Evolutionary conservation across 805 yeast species (phyloP), one percentile per base, ranked within the genome.

Genomic region (Saccharomycopsis microspora): DNA sequence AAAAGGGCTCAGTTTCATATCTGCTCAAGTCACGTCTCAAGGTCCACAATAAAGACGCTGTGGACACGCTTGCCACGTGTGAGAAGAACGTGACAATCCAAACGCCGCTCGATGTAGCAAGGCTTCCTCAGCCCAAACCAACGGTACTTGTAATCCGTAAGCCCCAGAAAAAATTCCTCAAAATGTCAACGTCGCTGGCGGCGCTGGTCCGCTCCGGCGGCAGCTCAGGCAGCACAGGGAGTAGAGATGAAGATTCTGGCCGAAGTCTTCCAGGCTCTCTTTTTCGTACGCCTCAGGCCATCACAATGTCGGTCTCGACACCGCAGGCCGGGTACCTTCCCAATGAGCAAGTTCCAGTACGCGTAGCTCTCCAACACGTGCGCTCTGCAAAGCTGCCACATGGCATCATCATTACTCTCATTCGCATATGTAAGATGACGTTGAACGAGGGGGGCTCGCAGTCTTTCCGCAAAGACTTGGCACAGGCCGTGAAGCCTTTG

Each of bases 1-100:
- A 89, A 55, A 78, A 80, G 56, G 96, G 97, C n/a, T 75, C 85
- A 19, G 85, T 88, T 10, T 62, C 74, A 3, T 88, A 88, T 61
- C 63, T 65, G 33, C 65, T 88, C 41, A 72, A 76, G 43, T 81
- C 82, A 1, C 56, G 62, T 30, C n/a, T 42, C 32, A n/a, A 11
- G 2, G 34, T 31, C 53, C 11, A 35, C 33, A 8, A 37, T 44
- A 8, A 37, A 37, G 27, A 47, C 37, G 9, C 43, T 53, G 5
- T 44, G 56, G 56, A 56, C 50, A 55, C 62, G 55, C 57, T 64
- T 59, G 53, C 69, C 55, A 54, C 60, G 64, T 75, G 85, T 47
- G 85, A 82, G 54, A 76, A 74, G 53, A 61, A 70, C 43, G 66
- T 87, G 32, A 70, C 75, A 42, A 69, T 87, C 8, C 65, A 82